Conservation (phyloP, 2,329 filamentous ascomycete species). For the Penicillium sp. region DNA sequence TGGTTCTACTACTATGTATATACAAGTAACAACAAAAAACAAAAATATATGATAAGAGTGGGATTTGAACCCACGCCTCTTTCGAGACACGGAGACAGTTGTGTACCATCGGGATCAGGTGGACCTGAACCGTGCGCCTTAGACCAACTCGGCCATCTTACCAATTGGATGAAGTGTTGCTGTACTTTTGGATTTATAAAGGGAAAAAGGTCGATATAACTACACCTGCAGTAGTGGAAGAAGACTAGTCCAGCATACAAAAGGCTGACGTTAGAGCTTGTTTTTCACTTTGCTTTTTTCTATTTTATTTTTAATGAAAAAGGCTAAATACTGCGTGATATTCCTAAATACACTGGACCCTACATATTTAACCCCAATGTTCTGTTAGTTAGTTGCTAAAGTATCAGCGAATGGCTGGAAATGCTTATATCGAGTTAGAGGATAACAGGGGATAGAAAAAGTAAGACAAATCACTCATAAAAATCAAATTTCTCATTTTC, state of each 20-base stretch:
- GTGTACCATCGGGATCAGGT: slow-evolving; percentile 24
- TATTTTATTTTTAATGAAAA: background rate
- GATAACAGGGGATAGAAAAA: background rate
- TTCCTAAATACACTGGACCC: too few relatives aligned
- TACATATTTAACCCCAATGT: too few relatives aligned
- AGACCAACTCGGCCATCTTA: slow-evolving; percentile 41
- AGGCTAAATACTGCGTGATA: too few relatives aligned
- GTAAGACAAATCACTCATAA: background rate
- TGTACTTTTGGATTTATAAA: background rate
- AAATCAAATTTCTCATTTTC: background rate
- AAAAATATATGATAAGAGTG: slow-evolving; percentile 14
- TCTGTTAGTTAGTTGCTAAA: background rate
- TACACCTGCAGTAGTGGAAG: too few relatives aligned
- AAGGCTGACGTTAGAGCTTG: background rate
- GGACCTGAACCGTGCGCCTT: slow-evolving; percentile 38
- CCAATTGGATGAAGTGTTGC: slow-evolving; percentile 4
- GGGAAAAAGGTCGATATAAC: too few relatives aligned
- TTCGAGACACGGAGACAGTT: slow-evolving; percentile 16
- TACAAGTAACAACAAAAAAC: background rate
- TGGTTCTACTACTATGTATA: background rate
- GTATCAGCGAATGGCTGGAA: background rate
- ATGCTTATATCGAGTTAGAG: background rate
- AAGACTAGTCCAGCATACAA: too few relatives aligned
- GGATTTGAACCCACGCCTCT: slow-evolving; percentile 17
- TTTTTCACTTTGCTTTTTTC: background rate